Evolutionary conservation across 768 basidiomycete species (phyloP), one percentile per base, ranked within the genome.

Genomic region (Tulasnella sp.): DNA sequence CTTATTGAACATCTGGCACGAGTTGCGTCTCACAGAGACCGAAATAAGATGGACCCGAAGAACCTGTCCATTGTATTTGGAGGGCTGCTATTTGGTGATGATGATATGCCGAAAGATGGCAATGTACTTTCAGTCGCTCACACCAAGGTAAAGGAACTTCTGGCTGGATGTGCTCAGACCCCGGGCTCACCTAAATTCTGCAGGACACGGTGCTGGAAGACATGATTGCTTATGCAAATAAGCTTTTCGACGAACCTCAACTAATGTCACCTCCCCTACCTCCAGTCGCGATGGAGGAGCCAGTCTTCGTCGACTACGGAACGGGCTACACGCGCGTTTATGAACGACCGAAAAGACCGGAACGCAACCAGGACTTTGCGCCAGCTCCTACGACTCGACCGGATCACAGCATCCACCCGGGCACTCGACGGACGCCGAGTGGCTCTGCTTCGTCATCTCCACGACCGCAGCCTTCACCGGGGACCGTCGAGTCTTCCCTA

Each of bases 31-130:
- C 85, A 85, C 42, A 85, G 86, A 29, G 89, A 91, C 36, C 90
- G 88, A 81, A 97, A 96, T 81, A 97, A 96, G 83, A 97, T 97
- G 96, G 96, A 95, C 80, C 86, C 91, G 3, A 94, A 91, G 85
- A 97, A 97, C 81, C 85, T 97, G 31, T 93, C 94, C 3, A 96
- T 97, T 68, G 91, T 96, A 3, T 96, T 97, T 83, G 91, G 92
- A 25, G 86, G 90, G 11, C 93, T 94, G 31, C 89, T 97, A 68
- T 96, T 97, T 79, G 95, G 95, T 7, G 94, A 96, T 82, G 95
- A 97, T 78, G 93, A 96, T 78, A 86, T 94, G 76, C 90, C 92
- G 3, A 92, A 92, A 81, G 89, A 86, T 45, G 79, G 79, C 12
- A 93, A 95, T 81, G 85, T 96, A 22, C 84, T 96, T 29, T 91